Conservation (phyloP, 129 eudicot genomes). For the Escallonia herrerae region DNA sequence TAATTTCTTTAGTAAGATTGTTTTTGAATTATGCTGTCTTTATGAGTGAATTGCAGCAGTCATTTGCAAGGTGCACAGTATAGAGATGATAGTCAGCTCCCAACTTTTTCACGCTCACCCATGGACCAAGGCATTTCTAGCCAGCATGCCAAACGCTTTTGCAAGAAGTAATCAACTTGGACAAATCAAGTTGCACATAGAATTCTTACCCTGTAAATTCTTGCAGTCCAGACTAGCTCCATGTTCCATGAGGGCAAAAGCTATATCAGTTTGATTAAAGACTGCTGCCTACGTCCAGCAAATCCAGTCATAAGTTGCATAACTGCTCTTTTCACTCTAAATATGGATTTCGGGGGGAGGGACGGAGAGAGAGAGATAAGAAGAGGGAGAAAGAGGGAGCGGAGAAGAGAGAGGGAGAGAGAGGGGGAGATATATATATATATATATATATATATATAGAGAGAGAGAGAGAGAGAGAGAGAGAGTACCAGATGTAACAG, state of each 20-base stretch:
- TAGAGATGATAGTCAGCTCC: no score
- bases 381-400: no score
- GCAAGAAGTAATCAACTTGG: slow-evolving; percentile 1
- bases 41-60: no score
- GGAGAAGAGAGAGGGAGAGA: slow-evolving; percentile 27
- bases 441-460: not conserved
- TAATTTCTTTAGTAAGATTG: no score
- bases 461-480: slow-evolving; percentile 21
- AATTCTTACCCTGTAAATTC: slow-evolving; percentile 71
- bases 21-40: no score
- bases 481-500: slow-evolving; percentile 78
- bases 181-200: not conserved
- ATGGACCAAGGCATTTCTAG: no score
- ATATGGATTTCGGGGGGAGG: no score
- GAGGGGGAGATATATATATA: no score
- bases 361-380: not conserved
- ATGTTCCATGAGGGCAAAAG: slow-evolving; percentile 75
- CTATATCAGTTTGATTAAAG: slow-evolving; percentile 86
- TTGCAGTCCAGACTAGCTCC: slow-evolving; percentile 74
- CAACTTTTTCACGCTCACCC: no score
- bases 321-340: not conserved
- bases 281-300: slow-evolving; percentile 73
- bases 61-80: no score
- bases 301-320: slow-evolving; percentile 5
- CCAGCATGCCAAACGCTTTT: not conserved